phyloP scores from a whole-genome alignment of 148 eudicot genomes.

The Camellia granthamiana region DNA sequence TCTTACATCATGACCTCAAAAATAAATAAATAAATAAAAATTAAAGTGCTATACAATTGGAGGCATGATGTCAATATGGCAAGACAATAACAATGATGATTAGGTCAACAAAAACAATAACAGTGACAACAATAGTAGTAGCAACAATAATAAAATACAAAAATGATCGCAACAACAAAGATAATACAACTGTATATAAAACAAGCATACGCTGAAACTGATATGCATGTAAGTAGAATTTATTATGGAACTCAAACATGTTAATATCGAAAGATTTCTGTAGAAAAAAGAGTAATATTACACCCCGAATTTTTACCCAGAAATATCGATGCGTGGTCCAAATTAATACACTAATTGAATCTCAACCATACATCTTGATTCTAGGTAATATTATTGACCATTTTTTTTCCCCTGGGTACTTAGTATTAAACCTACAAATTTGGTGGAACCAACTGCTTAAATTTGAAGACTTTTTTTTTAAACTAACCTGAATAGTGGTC shows the following conservation, averaged over 20 bases:
- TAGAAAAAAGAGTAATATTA: no score
- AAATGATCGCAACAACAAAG: not conserved
- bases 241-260: not conserved
- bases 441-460: not conserved
- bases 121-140: no score
- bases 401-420: no score
- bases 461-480: not conserved
- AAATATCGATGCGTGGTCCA: no score
- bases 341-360: no score
- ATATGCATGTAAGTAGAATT: not conserved
- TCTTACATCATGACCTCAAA: no score
- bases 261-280: no score
- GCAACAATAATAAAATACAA: not conserved
- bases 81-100: no score
- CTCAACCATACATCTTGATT: no score
- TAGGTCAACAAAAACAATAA: not conserved
- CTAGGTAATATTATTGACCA: no score
- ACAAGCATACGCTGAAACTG: not conserved
- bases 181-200: not conserved
- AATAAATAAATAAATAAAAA: no score
- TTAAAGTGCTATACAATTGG: not conserved
- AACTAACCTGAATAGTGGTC: constrained; percentile 27
- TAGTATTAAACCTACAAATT: not conserved
- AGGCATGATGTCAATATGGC: not conserved
- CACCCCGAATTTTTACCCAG: no score